Base-by-base conservation (phyloP, 257 asterid species). In the Parsonsia alboflavescens region DNA sequence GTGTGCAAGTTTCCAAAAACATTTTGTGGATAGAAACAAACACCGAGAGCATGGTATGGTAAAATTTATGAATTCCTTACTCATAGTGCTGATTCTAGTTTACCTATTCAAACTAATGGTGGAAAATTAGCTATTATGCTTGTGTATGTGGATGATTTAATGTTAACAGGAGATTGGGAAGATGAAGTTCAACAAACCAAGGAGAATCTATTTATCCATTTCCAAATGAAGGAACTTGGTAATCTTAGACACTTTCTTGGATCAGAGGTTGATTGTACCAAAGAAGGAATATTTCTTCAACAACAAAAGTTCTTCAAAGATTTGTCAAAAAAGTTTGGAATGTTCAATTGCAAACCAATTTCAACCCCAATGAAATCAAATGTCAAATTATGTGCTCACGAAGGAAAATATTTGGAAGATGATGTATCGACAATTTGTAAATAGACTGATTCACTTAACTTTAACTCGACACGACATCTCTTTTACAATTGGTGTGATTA, bases 51-150 rank as follows among this genome's bases (percentile, higher is more conserved):
- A 4, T 73, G 48, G 48, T 58, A 75, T 5, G 12, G 53, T 49
- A 52, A 42, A 6, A 76, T 68, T 68, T 48, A 0, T 76, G 75
- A 76, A 42, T 68, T 76, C 56, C 41, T 57, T 15, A 42, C 58
- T 53, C 28, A 42, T 16, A 67, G 45, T 76, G 45, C 33, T 30
- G 7, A 63, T 26, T 74, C 42, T 24, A 62, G 50, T 46, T 63
- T 74, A 8, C 62, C 62, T 62, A 11, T 49, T 30, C 46, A 74
- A 26, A 19, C 44, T 10, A 16, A n/a, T 45, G 53, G n/a, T 13
- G 24, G 49, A 3, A 63, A 28, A 22, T 26, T 74, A 48, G 62
- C 24, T 13, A 63, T 63, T 61, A 52, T 48, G 7, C 33, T 74
- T 41, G 70, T 65, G 10, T 59, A 59, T 64, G 48, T 59, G 12